Conservation (phyloP, 768 basidiomycete species). For the Boletus insuetus region DNA sequence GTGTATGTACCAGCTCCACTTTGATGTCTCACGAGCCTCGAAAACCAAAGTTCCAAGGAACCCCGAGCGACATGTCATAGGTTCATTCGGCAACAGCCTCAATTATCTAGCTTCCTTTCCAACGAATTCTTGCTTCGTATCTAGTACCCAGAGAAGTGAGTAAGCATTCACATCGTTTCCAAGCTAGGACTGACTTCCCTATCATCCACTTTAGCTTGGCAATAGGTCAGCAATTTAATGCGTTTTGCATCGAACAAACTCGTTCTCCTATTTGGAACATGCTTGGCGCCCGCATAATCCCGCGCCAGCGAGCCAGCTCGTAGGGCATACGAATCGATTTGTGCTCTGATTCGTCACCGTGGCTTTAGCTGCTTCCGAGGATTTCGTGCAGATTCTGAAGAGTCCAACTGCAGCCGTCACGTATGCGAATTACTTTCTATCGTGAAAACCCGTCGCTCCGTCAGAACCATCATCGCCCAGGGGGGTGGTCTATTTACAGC, state of each 20-base stretch:
- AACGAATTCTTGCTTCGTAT: slow-evolving; percentile 37
- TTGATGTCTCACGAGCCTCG: too few species aligned
- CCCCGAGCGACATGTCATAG: too few species aligned
- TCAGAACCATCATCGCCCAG: slow-evolving; percentile 44
- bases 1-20: too few species aligned
- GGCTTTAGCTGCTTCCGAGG: slow-evolving; percentile 61
- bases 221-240: slow-evolving; percentile 2
- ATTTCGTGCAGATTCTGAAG: slow-evolving; percentile 63
- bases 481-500: slow-evolving; percentile 57
- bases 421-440: slow-evolving; percentile 61
- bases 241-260: not conserved
- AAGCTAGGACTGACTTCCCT: slow-evolving; percentile 20
- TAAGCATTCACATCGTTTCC: not conserved
- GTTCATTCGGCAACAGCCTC: slow-evolving; percentile 52
- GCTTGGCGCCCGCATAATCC: slow-evolving; percentile 73
- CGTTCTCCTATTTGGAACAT: slow-evolving; percentile 46
- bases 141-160: slow-evolving; percentile 52
- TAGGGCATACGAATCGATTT: not conserved
- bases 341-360: slow-evolving; percentile 44
- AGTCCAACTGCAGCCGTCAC: slow-evolving; percentile 49
- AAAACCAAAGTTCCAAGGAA: too few species aligned
- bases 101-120: slow-evolving; percentile 54
- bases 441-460: slow-evolving; percentile 48
- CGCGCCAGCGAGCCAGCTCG: slow-evolving; percentile 39
- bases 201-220: slow-evolving; percentile 25